Conservation (phyloP, 345 rosid species). For the Salix purpurea region DNA sequence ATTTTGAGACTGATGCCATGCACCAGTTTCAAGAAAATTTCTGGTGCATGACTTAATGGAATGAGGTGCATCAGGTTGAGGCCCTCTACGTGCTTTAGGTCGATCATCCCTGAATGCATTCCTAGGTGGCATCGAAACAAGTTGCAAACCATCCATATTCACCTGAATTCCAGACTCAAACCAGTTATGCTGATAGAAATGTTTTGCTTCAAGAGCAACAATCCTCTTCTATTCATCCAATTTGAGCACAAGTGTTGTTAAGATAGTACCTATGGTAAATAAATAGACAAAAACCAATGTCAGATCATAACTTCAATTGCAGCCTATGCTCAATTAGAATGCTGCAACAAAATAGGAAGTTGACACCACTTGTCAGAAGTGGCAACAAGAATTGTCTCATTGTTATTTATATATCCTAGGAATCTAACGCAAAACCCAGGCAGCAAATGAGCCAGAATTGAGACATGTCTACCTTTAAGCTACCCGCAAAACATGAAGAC, state of each 20-base stretch:
- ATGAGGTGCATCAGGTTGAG: slow-evolving; percentile 17
- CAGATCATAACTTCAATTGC: neutral
- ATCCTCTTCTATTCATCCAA: slow-evolving; percentile 34
- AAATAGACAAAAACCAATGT: neutral
- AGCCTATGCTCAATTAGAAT: neutral
- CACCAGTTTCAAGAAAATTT: slow-evolving; percentile 25
- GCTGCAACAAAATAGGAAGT: neutral
- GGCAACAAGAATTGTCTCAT: neutral
- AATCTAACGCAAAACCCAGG: neutral
- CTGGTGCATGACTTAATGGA: slow-evolving; percentile 19
- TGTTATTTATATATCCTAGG: neutral
- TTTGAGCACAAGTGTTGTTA: slow-evolving; percentile 30
- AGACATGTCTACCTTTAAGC: neutral
- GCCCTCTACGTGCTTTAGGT: slow-evolving; percentile 13
- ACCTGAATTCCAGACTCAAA: slow-evolving; percentile 23
- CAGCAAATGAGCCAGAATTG: neutral
- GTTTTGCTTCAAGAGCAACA: slow-evolving; percentile 31
- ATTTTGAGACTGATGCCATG: slow-evolving; percentile 25
- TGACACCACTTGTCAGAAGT: no score
- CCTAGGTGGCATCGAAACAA: slow-evolving; percentile 24
- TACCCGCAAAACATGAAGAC: neutral
- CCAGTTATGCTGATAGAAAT: slow-evolving; percentile 25
- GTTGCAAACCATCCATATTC: slow-evolving; percentile 31
- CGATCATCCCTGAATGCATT: slow-evolving; percentile 25
- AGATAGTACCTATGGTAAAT: slow-evolving; percentile 23